phyloP scores from a whole-genome alignment of 306 rosid genomes.

The Urtica urens region DNA sequence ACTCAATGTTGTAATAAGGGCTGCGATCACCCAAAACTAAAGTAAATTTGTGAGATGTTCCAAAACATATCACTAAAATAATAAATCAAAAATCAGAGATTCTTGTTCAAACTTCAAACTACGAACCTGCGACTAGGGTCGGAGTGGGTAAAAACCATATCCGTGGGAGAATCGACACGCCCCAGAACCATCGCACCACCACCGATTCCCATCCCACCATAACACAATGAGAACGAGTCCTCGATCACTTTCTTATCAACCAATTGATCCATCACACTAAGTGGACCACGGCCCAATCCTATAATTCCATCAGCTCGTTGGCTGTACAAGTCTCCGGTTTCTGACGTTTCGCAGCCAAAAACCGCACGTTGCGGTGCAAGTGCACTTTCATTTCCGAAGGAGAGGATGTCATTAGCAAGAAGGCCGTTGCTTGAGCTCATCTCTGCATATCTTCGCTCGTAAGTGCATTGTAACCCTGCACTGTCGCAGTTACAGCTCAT shows the following conservation, averaged over 20 bases:
- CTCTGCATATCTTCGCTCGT: slow-evolving; percentile 44
- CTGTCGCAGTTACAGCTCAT: slow-evolving; percentile 30
- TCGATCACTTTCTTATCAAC: slow-evolving; percentile 34
- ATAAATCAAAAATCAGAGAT: not conserved
- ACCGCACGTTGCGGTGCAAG: slow-evolving; percentile 42
- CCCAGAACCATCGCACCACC: slow-evolving; percentile 55
- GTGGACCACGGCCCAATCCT: slow-evolving; percentile 41
- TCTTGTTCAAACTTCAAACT: not conserved
- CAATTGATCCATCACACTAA: slow-evolving; percentile 49
- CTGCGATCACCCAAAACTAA: slow-evolving; percentile 35
- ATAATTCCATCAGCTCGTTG: slow-evolving; percentile 49
- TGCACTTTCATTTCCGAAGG: slow-evolving; percentile 37
- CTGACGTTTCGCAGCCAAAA: slow-evolving; percentile 41
- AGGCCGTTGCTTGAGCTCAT: slow-evolving; percentile 45
- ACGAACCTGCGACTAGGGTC: slow-evolving; percentile 36
- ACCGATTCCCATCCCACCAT: slow-evolving; percentile 48
- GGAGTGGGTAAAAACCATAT: slow-evolving; percentile 37
- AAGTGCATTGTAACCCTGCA: slow-evolving; percentile 30
- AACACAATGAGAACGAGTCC: slow-evolving; percentile 41
- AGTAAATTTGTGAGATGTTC: slow-evolving; percentile 27
- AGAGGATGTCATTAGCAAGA: slow-evolving; percentile 33
- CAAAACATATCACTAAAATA: slow-evolving; percentile 13
- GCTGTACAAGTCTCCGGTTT: slow-evolving; percentile 43
- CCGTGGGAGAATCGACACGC: slow-evolving; percentile 28
- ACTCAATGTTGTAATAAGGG: slow-evolving; percentile 42